Evolutionary conservation across 1,284 basidiomycete species (phyloP).

Genomic region (Melanopsichium pennsylvanicum): DNA sequence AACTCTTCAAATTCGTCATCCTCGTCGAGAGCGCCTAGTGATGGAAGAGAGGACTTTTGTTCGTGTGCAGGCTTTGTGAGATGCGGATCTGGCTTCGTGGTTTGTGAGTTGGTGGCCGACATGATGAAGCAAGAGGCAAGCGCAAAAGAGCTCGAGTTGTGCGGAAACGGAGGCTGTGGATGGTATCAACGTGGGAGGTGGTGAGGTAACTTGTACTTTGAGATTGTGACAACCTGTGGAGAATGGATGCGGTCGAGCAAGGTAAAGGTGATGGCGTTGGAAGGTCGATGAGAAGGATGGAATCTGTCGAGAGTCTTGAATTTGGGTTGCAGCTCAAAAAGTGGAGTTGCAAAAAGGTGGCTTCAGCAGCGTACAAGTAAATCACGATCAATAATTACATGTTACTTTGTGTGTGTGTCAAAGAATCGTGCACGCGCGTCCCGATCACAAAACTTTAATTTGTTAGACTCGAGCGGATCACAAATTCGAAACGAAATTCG

Average conservation of each 20-base stretch:
- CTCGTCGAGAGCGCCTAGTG: conserved; percentile 62
- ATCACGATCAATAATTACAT: too few species aligned
- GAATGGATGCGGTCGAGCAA: too few species aligned
- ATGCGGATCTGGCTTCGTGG: conserved; percentile 27
- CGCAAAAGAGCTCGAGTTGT: neutral
- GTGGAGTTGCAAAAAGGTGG: neutral
- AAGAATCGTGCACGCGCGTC: conserved; percentile 34
- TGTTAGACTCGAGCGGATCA: neutral
- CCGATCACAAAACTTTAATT: conserved; percentile 18
- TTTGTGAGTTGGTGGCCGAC: conserved; percentile 35
- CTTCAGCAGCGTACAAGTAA: too few species aligned
- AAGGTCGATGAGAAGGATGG: too few species aligned
- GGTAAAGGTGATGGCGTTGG: too few species aligned
- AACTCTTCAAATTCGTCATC: conserved; percentile 66
- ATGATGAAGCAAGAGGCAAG: conserved; percentile 10
- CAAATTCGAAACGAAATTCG: neutral
- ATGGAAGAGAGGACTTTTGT: conserved; percentile 44
- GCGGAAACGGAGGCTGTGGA: neutral
- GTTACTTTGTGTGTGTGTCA: conserved; percentile 9
- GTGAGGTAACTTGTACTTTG: too few species aligned
- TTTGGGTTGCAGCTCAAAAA: too few species aligned
- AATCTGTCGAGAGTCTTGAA: too few species aligned
- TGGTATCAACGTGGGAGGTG: neutral
- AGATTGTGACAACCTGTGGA: too few species aligned
- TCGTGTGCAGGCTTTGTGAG: conserved; percentile 17